Base-by-base conservation (phyloP, 2,329 filamentous ascomycete species). In the Phyllosticta ampelicida region DNA sequence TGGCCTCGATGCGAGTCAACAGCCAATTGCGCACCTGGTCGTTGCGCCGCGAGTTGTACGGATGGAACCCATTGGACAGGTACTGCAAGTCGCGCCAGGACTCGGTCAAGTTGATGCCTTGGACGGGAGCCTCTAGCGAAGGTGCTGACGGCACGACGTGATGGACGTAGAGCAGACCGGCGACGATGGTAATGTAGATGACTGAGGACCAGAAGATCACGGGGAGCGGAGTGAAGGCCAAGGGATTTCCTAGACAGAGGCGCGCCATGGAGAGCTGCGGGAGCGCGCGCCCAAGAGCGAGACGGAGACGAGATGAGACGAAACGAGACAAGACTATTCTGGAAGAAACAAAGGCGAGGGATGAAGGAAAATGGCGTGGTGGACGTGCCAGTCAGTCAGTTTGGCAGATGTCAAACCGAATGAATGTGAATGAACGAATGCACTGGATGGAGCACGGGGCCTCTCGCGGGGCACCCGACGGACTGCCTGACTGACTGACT, bases 11-110 rank as follows among this genome's bases (percentile, higher is more conserved):
- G 60, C 90, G 83, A 18, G 75, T 66, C 61, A 96, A 76, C 30
- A 97, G 75, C 78, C 86, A 96, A 30, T 82, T 75, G 61, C 89
- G 85, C 30, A 96, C 85, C 21, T 83, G 76, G 65, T 96, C 91
- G 69, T 96, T 97, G 61, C 82, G 79, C 60, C 79, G 85, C 64
- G 87, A 91, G 73, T 96, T 96, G 76, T 89, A 96, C 0, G 94
- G 92, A 69, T 96, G 94, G 68, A 87, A 94, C 1, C 79, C 78
- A 62, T 78, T 78, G 30, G 87, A 92, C 53, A 99, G 79, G 58
- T 79, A 75, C 61, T 90, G 83, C 29, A 99, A 78, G 68, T 97
- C 91, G 11, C 78, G 73, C 91, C 91, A 97, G 44, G 92, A 90
- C 73, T 95, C 85, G 2, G 86, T 86, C 56, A 97, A 74, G 66